These are phyloP conservation scores for Fulvia fulva DNA, from an alignment of 2,329 filamentous ascomycete genomes.

Conservation along the genomic window DNA sequence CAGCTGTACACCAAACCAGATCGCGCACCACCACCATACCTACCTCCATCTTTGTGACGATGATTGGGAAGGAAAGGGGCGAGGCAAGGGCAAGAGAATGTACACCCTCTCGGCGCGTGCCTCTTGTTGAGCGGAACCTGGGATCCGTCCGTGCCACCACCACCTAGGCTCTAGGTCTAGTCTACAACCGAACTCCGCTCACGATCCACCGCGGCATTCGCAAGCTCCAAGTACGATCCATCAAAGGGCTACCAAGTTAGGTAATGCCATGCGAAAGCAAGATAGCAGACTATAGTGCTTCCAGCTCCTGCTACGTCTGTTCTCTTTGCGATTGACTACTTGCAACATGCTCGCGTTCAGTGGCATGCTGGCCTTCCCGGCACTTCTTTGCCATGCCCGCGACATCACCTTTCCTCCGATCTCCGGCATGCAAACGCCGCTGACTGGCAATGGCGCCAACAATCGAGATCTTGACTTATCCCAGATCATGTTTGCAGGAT, in stretches of 20 bases:
- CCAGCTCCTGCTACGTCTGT: background rate
- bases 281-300: background rate
- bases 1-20: conserved; percentile 37
- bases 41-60: conserved; percentile 50
- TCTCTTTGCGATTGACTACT: background rate
- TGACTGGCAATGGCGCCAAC: conserved; percentile 17
- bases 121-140: too few relatives aligned
- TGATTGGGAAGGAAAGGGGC: conserved; percentile 40
- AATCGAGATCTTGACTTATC: conserved; percentile 23
- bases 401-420: conserved; percentile 45
- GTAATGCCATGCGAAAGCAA: background rate
- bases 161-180: too few relatives aligned
- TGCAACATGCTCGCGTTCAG: background rate
- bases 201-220: background rate
- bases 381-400: conserved; percentile 23
- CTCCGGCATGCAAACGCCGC: conserved; percentile 34
- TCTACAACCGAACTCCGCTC: background rate
- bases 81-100: conserved; percentile 40
- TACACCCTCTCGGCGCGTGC: too few relatives aligned
- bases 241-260: background rate
- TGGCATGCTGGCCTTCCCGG: background rate
- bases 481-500: conserved; percentile 35
- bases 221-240: background rate
- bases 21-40: conserved; percentile 44
- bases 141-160: too few relatives aligned